Conservation (phyloP, 306 rosid species). For the Nissolia schottii region DNA sequence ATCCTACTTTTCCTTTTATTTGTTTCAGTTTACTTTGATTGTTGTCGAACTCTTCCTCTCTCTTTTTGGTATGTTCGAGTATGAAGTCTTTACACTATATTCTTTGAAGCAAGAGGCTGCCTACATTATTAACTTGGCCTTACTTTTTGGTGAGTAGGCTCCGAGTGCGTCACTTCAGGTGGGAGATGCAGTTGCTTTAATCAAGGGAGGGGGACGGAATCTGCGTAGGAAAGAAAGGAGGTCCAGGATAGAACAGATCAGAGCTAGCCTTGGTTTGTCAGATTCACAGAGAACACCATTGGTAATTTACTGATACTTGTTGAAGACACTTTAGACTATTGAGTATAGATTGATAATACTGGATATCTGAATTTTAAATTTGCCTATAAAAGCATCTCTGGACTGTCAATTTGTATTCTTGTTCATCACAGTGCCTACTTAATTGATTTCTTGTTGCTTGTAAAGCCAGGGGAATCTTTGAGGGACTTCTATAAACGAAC, state of each 20-base stretch:
- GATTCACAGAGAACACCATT: conserved; percentile 93
- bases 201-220: conserved; percentile 71
- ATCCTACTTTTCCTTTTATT: conserved; percentile 5
- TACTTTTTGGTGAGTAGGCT: conserved; percentile 27
- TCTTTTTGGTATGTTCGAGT: not conserved
- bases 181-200: conserved; percentile 91
- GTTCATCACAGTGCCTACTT: conserved; percentile 10
- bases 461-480: conserved; percentile 83
- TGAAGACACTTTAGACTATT: not conserved
- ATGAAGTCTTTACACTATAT: not conserved
- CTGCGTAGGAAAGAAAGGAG: conserved; percentile 91
- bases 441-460: conserved; percentile 31
- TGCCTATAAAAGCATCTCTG: not conserved
- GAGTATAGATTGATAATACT: conserved; percentile 3
- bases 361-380: not conserved
- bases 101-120: conserved; percentile 3
- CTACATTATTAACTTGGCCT: conserved; percentile 22
- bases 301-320: conserved; percentile 43
- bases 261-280: conserved; percentile 98
- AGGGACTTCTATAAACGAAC: conserved; percentile 90
- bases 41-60: conserved; percentile 5
- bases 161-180: conserved; percentile 52
- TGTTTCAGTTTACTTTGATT: conserved; percentile 4
- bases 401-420: not conserved
- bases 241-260: conserved; percentile 89